phyloP scores from a whole-genome alignment of 148 eudicot genomes.

The Oxyria digyna region DNA sequence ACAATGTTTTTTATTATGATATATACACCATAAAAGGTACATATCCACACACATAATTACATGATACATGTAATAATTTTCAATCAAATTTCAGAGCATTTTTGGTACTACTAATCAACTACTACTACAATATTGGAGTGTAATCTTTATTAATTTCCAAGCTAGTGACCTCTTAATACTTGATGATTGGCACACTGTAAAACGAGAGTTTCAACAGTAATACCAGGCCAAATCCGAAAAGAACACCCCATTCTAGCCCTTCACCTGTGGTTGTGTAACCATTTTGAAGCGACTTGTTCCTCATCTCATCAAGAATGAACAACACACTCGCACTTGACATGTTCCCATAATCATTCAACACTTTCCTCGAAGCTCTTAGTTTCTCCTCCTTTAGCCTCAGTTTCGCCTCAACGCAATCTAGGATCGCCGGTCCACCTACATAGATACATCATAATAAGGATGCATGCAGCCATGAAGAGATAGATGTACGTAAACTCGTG shows the following conservation, averaged over 20 bases:
- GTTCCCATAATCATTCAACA: conserved; percentile 27
- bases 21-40: too few species aligned
- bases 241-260: conserved; percentile 28
- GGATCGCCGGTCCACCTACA: conserved; percentile 20
- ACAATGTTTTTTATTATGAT: too few species aligned
- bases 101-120: too few species aligned
- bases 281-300: conserved; percentile 22
- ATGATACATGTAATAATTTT: too few species aligned
- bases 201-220: conserved; percentile 32
- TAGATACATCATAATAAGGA: too few species aligned
- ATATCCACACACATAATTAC: too few species aligned
- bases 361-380: conserved; percentile 17
- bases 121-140: too few species aligned
- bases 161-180: too few species aligned
- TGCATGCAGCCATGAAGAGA: too few species aligned
- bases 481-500: too few species aligned
- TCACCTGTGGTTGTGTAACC: conserved; percentile 28
- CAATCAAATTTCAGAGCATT: too few species aligned
- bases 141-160: too few species aligned
- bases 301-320: conserved; percentile 32
- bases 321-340: conserved; percentile 35
- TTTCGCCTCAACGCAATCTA: conserved; percentile 25
- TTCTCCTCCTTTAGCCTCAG: conserved; percentile 20
- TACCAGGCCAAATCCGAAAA: conserved; percentile 37
- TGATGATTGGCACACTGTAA: conserved; percentile 18